Base-by-base conservation (phyloP, 345 rosid species). In the Camelina neglecta region DNA sequence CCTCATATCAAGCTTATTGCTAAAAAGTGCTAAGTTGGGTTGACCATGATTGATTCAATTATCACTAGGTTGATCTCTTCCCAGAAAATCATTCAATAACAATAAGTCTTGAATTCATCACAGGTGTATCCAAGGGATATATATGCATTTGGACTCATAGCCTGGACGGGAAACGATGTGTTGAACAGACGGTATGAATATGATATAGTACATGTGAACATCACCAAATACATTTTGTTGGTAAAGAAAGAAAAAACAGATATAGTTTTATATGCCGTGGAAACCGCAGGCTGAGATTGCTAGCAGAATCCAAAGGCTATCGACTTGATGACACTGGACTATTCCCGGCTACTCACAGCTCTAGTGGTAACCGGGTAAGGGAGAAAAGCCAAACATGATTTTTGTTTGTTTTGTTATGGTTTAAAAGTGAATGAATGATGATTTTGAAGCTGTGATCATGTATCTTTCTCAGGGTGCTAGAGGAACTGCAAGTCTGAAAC, bases 121-220 rank as follows among this genome's bases (percentile, higher is more conserved):
- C 58, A 95, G 99, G 99, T 89, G 10, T 92, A 86, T 84, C 99
- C 99, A 11, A 88, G 85, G 83, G 93, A 88, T 68, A 92, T 90
- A 33, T 80, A 92, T 79, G 96, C 97, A 10, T 92, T 88, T 71
- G 97, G 99, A 77, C 84, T 95, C 67, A 81, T 95, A 84, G 89
- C 96, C 6, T 92, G 99, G 99, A 95, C 97, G 10, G 99, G 99
- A 45, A 89, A 92, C 84, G 97, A 92, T 35, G 96, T 92, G 44
- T 72, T 95, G 62, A 95, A 95, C 82, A 82, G 99, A 76, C 86
- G 97, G 99, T 88, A 85, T 35, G 51, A 51, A 58, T 6, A 65
- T 4, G 10, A 36, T 39, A 44, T 4, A 42, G 13, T 41, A 29
- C 63, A 16, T 36, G 36, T 61, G 20, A 21, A 31, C 33, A 8